Evolutionary conservation across 2,329 filamentous ascomycete genomes (phyloP).

Genomic region (Trichoderma polysporum): DNA sequence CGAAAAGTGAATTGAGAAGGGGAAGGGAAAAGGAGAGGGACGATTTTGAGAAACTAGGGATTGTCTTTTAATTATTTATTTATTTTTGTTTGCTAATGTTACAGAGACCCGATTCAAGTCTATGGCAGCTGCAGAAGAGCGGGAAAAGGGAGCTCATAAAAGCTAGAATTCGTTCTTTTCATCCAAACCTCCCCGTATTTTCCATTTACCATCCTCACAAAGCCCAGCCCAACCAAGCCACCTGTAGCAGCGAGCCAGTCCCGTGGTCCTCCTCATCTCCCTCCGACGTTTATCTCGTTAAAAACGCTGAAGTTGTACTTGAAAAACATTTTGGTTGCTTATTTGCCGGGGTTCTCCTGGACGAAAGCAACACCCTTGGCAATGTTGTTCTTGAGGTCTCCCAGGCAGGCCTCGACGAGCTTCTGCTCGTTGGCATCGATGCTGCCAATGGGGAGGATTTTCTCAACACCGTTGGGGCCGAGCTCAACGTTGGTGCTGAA

Average conservation of each 20-base stretch:
- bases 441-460: constrained; percentile 85
- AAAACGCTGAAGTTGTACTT: background rate
- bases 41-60: too few relatives aligned
- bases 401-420: constrained; percentile 81
- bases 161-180: constrained; percentile 24
- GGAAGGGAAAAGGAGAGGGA: too few relatives aligned
- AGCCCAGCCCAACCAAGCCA: constrained; percentile 23
- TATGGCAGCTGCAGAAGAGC: constrained; percentile 35
- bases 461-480: constrained; percentile 91
- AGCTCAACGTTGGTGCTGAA: constrained; percentile 95
- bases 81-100: constrained; percentile 33
- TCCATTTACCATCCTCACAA: constrained; percentile 20
- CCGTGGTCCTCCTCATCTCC: background rate
- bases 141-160: constrained; percentile 24
- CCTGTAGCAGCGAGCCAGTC: constrained; percentile 21
- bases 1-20: too few relatives aligned
- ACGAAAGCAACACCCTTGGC: constrained; percentile 75
- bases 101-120: constrained; percentile 38
- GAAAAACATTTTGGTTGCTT: constrained; percentile 34
- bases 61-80: background rate
- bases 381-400: constrained; percentile 92
- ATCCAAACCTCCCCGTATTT: constrained; percentile 17
- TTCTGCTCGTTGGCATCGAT: constrained; percentile 83
- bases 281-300: constrained; percentile 5
- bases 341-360: constrained; percentile 59